phyloP scores from a whole-genome alignment of 192 early-diverging fungal species.

The Gryganskiella cystojenkinii region DNA sequence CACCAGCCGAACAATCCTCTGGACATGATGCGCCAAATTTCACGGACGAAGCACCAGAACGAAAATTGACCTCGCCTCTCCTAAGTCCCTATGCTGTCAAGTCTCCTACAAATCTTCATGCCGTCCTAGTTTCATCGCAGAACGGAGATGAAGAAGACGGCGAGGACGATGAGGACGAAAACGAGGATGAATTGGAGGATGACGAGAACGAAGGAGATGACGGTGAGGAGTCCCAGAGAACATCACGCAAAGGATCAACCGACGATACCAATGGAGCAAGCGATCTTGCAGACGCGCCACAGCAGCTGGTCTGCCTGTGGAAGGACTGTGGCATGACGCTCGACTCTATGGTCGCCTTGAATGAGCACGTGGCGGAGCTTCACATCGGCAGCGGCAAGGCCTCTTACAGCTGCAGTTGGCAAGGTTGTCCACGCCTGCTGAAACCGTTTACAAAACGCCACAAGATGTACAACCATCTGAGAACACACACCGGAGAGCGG shows the following conservation, averaged over 20 bases:
- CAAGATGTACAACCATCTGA: conserved; percentile 77
- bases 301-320: conserved; percentile 64
- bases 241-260: conserved; percentile 32
- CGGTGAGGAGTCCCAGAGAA: conserved; percentile 6
- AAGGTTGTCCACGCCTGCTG: conserved; percentile 53
- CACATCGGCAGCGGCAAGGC: conserved; percentile 71
- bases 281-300: conserved; percentile 23
- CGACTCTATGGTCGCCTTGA: conserved; percentile 53
- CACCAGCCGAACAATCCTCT: neutral
- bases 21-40: conserved; percentile 6
- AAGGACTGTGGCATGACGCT: conserved; percentile 54
- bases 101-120: conserved; percentile 45
- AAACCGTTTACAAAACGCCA: conserved; percentile 76
- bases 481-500: conserved; percentile 81
- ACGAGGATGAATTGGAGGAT: conserved; percentile 40
- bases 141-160: conserved; percentile 34
- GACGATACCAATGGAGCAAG: conserved; percentile 8
- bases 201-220: conserved; percentile 48
- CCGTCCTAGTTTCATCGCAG: conserved; percentile 16
- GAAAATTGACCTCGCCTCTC: conserved; percentile 20
- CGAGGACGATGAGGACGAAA: conserved; percentile 27
- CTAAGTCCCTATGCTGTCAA: conserved; percentile 35
- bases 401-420: conserved; percentile 60
- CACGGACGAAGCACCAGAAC: conserved; percentile 19
- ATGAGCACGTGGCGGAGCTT: conserved; percentile 59